Base-by-base conservation (phyloP, 2,329 filamentous ascomycete species). In the Pyrenophora tritici-repentis region DNA sequence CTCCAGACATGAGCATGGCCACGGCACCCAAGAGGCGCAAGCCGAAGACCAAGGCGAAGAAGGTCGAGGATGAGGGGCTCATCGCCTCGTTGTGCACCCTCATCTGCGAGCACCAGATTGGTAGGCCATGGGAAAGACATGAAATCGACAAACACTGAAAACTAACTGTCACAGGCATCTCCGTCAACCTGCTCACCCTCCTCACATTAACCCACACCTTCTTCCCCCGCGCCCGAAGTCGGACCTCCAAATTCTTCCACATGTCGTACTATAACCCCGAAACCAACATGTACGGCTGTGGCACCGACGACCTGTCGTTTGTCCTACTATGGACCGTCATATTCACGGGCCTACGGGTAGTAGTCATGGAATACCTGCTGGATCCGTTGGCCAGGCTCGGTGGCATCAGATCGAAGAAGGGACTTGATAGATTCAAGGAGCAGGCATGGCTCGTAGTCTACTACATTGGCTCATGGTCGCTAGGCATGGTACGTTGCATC, bases 401-500 rank as follows among this genome's bases (percentile, higher is more conserved):
- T 57, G 93, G 93, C 31, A 83, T 97, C 63, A 81, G 82, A 63
- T 89, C 87, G 68, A 81, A 80, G 70, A 97, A 96, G 77, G 85
- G 86, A 39, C 78, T 88, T 53, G 84, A 90, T 41, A 84, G 94
- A 51, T 96, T 97, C 76, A 91, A 91, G 56, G 94, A 99, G 77
- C 94, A 99, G 77, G 90, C 87, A 39, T 97, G 93, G 90, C 80
- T 96, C 69, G 77, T 95, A 49, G 74, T 94, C 37, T 97, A 97
- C 77, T 93, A 93, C 73, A 78, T 78, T 38, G 78, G 87, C 47
- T 93, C 92, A 71, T 97, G 91, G 89, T 81, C 85, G 10, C 78
- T 93, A 55, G 94, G 94, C 62, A 82, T 95, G 80, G 90, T 96
- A 80, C 32, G 63, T 70, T 31, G 55, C 65, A 47, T 48, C 58